Base-by-base conservation (phyloP, 1,139 yeast genomes). In the Taphrina pruni region DNA sequence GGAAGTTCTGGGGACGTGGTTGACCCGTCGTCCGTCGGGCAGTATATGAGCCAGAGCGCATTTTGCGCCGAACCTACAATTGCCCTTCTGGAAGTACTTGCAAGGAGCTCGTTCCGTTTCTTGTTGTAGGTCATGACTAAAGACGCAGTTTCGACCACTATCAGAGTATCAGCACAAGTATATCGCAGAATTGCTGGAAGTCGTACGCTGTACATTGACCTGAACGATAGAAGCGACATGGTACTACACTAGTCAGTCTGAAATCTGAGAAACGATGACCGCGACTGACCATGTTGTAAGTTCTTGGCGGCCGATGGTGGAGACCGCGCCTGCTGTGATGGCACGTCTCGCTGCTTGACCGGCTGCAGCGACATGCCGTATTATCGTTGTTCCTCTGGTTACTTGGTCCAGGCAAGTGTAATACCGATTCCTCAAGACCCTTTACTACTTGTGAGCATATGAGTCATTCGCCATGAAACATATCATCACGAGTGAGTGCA, bases 21-120 rank as follows among this genome's bases (percentile, higher is more conserved):
- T 66, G 36, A 89, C 88, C 60, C 90, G 80, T n/a, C 92, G 85
- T 0, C 97, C 97, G 76, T 92, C 96, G 0, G 97, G 95, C 55
- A 90, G 79, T 71, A 89, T 85, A 43, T 69, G 71, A n/a, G 69
- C 71, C 36, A 69, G 58, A 1, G 71, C 71, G 21, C 71, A 69
- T 35, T 66, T 65, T 9, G 69, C 60, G 21, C 71, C 71, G 36
- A 69, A 69, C 20, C 67, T 45, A 21, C 71, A 69, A 35, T 69
- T 69, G 36, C 71, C 71, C 46, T 69, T 66, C 36, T 58, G 69
- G 12, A 69, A 69, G 64, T 69, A 69, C 43, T 69, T 69, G 66
- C 71, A 69, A 1, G 67, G 66, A 26, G 89, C 84, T 72, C 85
- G 85, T 72, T 88, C 92, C 55, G 83, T 80, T 20, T 84, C 78